Percentiles rank a stretch among this genome's conserved stretches.
These are phyloP conservation scores for Mycena citricolor DNA, from an alignment of 1,284 basidiomycete genomes.

Conservation along the genomic window DNA sequence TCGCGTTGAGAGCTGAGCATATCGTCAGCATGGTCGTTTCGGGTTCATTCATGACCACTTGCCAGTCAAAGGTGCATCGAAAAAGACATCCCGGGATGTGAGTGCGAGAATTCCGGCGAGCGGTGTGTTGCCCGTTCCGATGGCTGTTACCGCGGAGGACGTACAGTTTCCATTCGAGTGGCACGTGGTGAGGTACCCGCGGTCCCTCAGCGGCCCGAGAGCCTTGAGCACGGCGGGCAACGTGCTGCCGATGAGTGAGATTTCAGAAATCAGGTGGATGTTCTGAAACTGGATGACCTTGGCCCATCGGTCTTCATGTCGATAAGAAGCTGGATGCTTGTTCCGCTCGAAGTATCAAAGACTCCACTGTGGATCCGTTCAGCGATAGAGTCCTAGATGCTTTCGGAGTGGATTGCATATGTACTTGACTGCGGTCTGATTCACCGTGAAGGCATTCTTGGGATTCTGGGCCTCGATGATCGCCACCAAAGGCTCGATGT, in stretches of 20 bases:
- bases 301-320: constrained; percentile 55
- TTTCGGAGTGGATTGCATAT: constrained; percentile 14
- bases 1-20: constrained; percentile 30
- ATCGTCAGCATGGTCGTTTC: constrained; percentile 25
- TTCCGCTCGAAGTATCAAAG: constrained; percentile 45
- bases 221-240: constrained; percentile 46
- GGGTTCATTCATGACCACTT: constrained; percentile 34
- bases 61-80: constrained; percentile 51
- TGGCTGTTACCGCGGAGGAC: constrained; percentile 41
- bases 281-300: constrained; percentile 33
- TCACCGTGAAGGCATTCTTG: constrained; percentile 39
- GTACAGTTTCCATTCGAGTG: constrained; percentile 39
- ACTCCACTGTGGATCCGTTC: constrained; percentile 36
- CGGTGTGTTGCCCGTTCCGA: constrained; percentile 60
- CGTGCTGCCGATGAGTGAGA: constrained; percentile 32
- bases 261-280: not conserved
- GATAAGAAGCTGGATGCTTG: constrained; percentile 47
- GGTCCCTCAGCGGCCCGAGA: constrained; percentile 45
- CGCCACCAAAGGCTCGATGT: constrained; percentile 46
- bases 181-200: constrained; percentile 49
- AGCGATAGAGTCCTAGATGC: constrained; percentile 9
- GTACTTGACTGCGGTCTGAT: constrained; percentile 43
- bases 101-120: constrained; percentile 45
- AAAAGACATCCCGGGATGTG: constrained; percentile 50
- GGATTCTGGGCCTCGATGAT: constrained; percentile 47